Percentiles rank a stretch among this genome's conserved stretches.
Conservation (phyloP, 306 rosid species). For the Mimosa bimucronata region DNA sequence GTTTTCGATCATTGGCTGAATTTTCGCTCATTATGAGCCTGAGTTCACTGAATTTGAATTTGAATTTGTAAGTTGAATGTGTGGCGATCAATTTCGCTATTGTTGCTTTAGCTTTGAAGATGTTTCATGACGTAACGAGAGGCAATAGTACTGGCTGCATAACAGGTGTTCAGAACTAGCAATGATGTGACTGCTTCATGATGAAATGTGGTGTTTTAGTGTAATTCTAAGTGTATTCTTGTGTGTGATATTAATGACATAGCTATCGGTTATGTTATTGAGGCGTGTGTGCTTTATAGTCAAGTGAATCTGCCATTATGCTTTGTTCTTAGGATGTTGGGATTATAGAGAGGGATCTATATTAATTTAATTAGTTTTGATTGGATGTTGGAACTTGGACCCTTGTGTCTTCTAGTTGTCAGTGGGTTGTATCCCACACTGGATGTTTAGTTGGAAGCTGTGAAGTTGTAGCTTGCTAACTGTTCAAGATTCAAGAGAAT, state of each 20-base stretch:
- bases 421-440: neutral
- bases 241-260: neutral
- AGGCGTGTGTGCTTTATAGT: neutral
- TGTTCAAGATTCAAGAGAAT: no score
- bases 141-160: neutral
- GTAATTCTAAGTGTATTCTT: neutral
- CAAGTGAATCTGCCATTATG: neutral
- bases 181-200: neutral
- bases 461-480: no score
- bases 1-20: no score
- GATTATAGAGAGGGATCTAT: neutral
- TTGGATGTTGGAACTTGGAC: slow-evolving; percentile 4
- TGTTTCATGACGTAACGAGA: neutral
- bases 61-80: neutral
- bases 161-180: neutral
- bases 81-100: neutral
- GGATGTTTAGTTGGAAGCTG: slow-evolving; percentile 4
- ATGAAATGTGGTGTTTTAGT: neutral
- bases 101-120: slow-evolving; percentile 28
- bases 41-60: no score
- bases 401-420: slow-evolving; percentile 14
- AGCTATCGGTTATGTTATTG: neutral
- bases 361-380: neutral
- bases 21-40: no score
- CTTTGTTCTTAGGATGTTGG: slow-evolving; percentile 20